Percentiles rank a stretch among this genome's conserved stretches.
phyloP scores from a whole-genome alignment of 257 asterid species.

The Solanum gracilifrons region DNA sequence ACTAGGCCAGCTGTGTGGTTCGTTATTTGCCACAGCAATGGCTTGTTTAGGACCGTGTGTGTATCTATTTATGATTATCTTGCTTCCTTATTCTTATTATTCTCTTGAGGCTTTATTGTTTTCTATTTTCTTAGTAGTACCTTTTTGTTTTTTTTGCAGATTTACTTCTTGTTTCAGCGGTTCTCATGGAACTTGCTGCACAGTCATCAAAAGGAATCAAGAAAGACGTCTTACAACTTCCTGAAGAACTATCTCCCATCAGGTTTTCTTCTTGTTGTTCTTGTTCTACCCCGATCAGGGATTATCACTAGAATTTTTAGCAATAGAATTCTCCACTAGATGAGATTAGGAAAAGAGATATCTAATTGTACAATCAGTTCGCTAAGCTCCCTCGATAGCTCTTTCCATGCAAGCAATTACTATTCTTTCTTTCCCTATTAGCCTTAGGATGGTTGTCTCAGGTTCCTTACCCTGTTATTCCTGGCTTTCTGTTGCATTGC shows the following conservation, averaged over 20 bases:
- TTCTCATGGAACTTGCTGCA: slow-evolving; percentile 92
- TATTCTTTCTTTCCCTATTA: background rate
- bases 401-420: background rate
- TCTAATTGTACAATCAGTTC: background rate
- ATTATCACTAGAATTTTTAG: background rate
- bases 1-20: slow-evolving; percentile 94
- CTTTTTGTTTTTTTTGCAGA: slow-evolving; percentile 33
- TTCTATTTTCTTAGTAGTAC: slow-evolving; percentile 5
- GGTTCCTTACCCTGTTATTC: background rate
- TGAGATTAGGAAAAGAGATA: background rate
- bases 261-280: slow-evolving; percentile 37
- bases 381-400: background rate
- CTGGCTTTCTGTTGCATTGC: background rate
- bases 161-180: slow-evolving; percentile 87
- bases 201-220: slow-evolving; percentile 69
- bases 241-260: slow-evolving; percentile 59
- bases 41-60: slow-evolving; percentile 98
- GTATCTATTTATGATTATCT: slow-evolving; percentile 9
- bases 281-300: background rate
- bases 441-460: background rate
- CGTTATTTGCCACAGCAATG: slow-evolving; percentile 86
- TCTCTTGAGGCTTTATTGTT: background rate
- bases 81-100: background rate
- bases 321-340: background rate
- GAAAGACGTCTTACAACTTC: slow-evolving; percentile 39